Percentiles rank a stretch among this genome's conserved stretches.
Conservation (phyloP, 75 land plant species). For the Isoetes taiwanensis region DNA sequence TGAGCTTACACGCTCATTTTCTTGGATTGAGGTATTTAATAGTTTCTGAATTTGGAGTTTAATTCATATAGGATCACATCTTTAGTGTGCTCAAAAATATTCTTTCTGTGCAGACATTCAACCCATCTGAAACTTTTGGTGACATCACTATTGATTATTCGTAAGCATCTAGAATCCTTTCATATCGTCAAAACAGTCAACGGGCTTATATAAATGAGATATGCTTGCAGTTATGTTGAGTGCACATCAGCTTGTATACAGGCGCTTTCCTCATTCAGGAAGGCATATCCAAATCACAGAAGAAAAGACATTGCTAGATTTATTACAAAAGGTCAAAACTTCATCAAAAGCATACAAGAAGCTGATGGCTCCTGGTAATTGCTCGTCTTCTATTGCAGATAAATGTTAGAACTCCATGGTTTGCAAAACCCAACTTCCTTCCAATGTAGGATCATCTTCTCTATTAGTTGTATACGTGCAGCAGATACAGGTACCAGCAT, state of each 20-base stretch:
- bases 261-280: constrained; percentile 35
- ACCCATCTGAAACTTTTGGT: constrained; percentile 92
- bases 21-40: constrained; percentile 59
- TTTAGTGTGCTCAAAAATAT: not conserved
- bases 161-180: constrained; percentile 40
- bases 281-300: constrained; percentile 49
- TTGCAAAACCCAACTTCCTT: too few relatives aligned
- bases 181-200: too few relatives aligned
- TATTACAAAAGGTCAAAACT: constrained; percentile 29
- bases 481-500: too few relatives aligned
- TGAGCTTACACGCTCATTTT: constrained; percentile 69
- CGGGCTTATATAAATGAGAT: too few relatives aligned
- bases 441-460: too few relatives aligned
- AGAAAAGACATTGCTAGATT: constrained; percentile 36
- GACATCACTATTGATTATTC: constrained; percentile 88
- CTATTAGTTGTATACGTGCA: too few relatives aligned
- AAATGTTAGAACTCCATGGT: too few relatives aligned
- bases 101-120: constrained; percentile 39
- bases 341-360: constrained; percentile 44
- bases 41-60: not conserved
- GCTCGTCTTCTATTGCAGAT: not conserved
- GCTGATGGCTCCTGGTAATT: constrained; percentile 56
- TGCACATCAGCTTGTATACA: constrained; percentile 63
- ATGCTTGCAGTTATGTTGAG: constrained; percentile 41
- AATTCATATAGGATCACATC: not conserved